Conservation (phyloP, 495 filamentous ascomycete genomes). For the Lepidopterella palustris region DNA sequence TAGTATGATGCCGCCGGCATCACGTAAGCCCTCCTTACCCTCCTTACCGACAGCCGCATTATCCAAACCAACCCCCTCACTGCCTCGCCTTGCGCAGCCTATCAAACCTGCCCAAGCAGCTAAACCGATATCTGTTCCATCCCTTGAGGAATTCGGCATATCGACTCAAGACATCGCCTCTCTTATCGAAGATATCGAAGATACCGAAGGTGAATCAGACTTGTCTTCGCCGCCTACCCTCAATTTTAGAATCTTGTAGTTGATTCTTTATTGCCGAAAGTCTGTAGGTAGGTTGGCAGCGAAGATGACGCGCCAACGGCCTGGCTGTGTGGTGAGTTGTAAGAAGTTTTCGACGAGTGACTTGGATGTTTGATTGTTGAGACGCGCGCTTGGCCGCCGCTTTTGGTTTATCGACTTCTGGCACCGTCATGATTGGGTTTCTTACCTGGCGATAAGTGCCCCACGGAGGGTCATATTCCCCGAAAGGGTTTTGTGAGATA, state of each 20-base stretch:
- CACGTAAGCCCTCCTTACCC: neutral
- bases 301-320: too few relatives aligned
- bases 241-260: too few relatives aligned
- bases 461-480: too few relatives aligned
- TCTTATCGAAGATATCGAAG: conserved; percentile 19
- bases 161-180: conserved; percentile 24
- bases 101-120: neutral
- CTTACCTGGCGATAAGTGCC: too few relatives aligned
- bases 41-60: neutral
- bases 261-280: too few relatives aligned
- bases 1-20: neutral
- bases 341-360: neutral
- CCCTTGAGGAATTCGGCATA: conserved; percentile 22
- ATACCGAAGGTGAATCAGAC: conserved; percentile 15
- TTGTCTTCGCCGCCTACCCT: neutral
- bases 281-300: too few relatives aligned
- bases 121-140: neutral
- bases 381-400: neutral
- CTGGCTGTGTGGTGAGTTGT: too few relatives aligned
- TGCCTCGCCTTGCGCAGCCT: neutral
- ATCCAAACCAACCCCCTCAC: neutral
- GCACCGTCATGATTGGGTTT: neutral
- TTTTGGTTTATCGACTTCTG: neutral
- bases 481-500: too few relatives aligned
- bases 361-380: neutral